A percentile compares a stretch with the other conserved stretches of the same genome.
These are phyloP conservation scores for Torulaspora gathmanii DNA, from an alignment of 805 yeast genomes.

Conservation along the genomic window DNA sequence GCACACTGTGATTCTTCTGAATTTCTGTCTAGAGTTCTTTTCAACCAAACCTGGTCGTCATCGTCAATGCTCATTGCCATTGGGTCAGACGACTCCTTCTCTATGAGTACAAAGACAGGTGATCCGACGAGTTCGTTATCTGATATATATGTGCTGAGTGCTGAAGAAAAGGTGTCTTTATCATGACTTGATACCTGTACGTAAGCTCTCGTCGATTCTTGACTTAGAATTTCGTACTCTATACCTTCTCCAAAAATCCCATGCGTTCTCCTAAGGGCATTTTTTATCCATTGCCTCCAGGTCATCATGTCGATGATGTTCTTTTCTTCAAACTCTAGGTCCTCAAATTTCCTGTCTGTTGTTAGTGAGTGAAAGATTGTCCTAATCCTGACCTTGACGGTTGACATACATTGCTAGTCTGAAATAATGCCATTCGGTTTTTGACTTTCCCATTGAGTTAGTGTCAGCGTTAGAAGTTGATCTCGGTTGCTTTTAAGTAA, in stretches of 20 bases:
- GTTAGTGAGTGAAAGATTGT: conserved; percentile 1
- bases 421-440: conserved; percentile 25
- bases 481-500: not conserved
- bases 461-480: conserved; percentile 1
- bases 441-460: not conserved
- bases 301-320: conserved; percentile 34
- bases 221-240: conserved; percentile 33
- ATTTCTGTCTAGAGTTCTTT: conserved; percentile 21
- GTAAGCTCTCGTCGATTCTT: conserved; percentile 23
- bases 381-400: not conserved
- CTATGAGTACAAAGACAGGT: conserved; percentile 23
- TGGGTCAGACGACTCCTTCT: conserved; percentile 24
- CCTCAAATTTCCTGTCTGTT: conserved; percentile 22
- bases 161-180: conserved; percentile 27
- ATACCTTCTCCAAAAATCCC: conserved; percentile 42
- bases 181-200: conserved; percentile 33
- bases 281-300: conserved; percentile 38
- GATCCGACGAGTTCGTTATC: conserved; percentile 27
- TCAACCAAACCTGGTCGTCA: conserved; percentile 29
- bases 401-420: conserved; percentile 28
- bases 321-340: conserved; percentile 20
- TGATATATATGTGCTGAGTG: conserved; percentile 35
- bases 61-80: conserved; percentile 25
- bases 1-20: conserved; percentile 14
- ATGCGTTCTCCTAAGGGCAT: conserved; percentile 36